These are phyloP conservation scores for Neofusicoccum cordaticola DNA, from an alignment of 2,329 filamentous ascomycete genomes.

Conservation along the genomic window DNA sequence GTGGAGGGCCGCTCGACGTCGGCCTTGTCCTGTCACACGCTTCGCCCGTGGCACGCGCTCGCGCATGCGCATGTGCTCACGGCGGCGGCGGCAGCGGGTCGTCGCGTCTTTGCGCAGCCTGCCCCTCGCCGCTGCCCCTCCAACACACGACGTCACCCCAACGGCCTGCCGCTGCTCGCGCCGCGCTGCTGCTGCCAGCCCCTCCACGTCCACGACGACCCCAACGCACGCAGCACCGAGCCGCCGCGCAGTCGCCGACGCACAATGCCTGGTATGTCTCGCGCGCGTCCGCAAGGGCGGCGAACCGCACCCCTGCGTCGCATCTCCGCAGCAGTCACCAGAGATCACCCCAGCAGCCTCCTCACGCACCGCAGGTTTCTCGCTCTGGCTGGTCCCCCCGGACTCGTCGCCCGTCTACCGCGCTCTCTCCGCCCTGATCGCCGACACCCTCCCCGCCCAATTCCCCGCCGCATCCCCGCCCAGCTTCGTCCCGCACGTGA, in stretches of 20 bases:
- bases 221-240: background rate
- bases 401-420: conserved; percentile 29
- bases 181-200: too few species aligned
- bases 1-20: background rate
- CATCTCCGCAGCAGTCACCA: conserved; percentile 4
- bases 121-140: background rate
- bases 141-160: background rate
- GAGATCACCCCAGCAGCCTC: background rate
- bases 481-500: conserved; percentile 42
- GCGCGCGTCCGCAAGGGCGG: background rate
- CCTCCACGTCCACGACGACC: background rate
- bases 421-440: conserved; percentile 34
- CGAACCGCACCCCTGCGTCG: background rate
- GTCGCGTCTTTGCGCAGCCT: background rate
- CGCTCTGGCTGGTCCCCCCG: conserved; percentile 44
- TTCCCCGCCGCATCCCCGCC: conserved; percentile 29
- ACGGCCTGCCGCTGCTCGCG: too few species aligned
- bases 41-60: conserved; percentile 5
- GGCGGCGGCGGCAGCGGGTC: too few species aligned
- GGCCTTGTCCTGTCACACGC: conserved; percentile 2
- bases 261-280: background rate
- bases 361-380: conserved; percentile 32
- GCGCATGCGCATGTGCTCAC: background rate
- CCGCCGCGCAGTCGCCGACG: background rate
- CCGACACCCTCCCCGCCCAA: conserved; percentile 27